phyloP scores from a whole-genome alignment of 768 basidiomycete genomes.

The Imleria badia region DNA sequence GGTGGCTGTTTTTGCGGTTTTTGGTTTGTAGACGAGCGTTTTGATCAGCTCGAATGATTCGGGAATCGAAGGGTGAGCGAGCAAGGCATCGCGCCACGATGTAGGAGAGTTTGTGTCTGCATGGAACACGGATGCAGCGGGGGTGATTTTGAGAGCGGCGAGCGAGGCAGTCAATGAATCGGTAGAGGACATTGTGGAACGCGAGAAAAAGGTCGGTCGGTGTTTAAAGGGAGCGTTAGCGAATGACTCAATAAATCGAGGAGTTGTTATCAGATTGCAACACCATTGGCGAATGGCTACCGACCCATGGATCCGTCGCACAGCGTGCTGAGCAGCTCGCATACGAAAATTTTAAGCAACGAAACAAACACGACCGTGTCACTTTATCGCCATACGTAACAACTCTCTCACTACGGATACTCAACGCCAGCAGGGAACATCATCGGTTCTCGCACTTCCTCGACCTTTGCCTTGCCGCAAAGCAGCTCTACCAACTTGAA shows the following conservation, averaged over 20 bases:
- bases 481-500: conserved; percentile 72
- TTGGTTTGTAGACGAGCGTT: conserved; percentile 93
- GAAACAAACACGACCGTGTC: conserved; percentile 15
- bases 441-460: conserved; percentile 66
- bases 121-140: conserved; percentile 55
- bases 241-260: conserved; percentile 27
- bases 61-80: conserved; percentile 49
- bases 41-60: conserved; percentile 73
- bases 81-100: conserved; percentile 74
- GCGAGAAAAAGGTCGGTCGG: conserved; percentile 5
- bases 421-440: conserved; percentile 60
- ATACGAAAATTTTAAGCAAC: conserved; percentile 20
- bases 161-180: conserved; percentile 42
- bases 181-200: conserved; percentile 36
- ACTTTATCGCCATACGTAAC: conserved; percentile 21
- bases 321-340: conserved; percentile 26
- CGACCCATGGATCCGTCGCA: conserved; percentile 24
- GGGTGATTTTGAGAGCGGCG: conserved; percentile 53
- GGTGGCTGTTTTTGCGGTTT: conserved; percentile 86
- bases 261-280: conserved; percentile 23
- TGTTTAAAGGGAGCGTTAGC: conserved; percentile 17
- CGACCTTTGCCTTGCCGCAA: conserved; percentile 60
- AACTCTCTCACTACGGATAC: conserved; percentile 30
- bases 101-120: conserved; percentile 64
- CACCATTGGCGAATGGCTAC: conserved; percentile 12